Evolutionary conservation across 2,329 filamentous ascomycete species (phyloP).

Genomic region (Penicillium freii): DNA sequence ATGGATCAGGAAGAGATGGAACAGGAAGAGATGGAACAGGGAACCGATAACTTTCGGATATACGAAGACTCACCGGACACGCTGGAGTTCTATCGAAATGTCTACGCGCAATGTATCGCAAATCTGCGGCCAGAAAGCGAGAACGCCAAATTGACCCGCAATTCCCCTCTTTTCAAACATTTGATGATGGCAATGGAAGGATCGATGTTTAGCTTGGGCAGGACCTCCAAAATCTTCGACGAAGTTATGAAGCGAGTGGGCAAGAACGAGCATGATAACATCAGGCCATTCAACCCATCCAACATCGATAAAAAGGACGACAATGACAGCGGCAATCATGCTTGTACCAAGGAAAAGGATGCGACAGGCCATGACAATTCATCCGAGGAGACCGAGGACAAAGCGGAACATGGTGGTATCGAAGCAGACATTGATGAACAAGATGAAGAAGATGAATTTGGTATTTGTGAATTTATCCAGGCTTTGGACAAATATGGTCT

Average conservation of each 20-base stretch:
- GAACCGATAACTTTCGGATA: too few relatives aligned
- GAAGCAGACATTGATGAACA: background rate
- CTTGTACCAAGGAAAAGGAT: background rate
- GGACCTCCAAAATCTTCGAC: background rate
- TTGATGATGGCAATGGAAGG: background rate
- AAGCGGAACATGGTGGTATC: background rate
- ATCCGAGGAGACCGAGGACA: background rate
- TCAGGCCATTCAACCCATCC: background rate
- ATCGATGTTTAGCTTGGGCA: background rate
- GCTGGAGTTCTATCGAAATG: background rate
- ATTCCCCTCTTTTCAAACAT: background rate
- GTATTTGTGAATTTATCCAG: background rate
- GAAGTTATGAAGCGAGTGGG: background rate
- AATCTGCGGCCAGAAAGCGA: background rate
- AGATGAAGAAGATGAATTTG: background rate
- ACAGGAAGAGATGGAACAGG: background rate
- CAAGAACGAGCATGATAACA: background rate
- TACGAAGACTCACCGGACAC: background rate
- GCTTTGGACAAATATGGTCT: background rate
- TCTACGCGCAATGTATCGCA: background rate
- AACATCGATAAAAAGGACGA: background rate
- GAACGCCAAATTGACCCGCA: background rate
- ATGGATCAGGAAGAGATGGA: background rate
- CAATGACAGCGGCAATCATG: background rate
- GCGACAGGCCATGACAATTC: background rate